These are phyloP conservation scores for Claviceps cyperi DNA, from an alignment of 2,329 filamentous ascomycete genomes.

Conservation along the genomic window DNA sequence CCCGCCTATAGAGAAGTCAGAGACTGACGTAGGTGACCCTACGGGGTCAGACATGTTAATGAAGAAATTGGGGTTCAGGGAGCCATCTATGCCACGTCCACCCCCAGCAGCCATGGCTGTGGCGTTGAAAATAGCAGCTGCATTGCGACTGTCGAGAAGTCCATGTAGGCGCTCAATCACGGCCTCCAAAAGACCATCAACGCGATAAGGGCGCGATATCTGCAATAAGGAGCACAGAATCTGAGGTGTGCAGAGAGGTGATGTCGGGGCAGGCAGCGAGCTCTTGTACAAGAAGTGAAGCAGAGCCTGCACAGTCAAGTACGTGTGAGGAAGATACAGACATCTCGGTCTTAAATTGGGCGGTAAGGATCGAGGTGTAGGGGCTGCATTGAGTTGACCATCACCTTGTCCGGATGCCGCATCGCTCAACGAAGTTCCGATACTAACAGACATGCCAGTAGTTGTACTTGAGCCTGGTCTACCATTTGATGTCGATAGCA, in stretches of 20 bases:
- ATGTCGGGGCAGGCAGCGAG: constrained; percentile 61
- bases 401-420: constrained; percentile 22
- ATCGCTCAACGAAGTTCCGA: constrained; percentile 24
- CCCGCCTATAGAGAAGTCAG: constrained; percentile 20
- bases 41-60: constrained; percentile 33
- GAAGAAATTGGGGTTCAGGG: constrained; percentile 48
- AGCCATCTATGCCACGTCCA: constrained; percentile 64
- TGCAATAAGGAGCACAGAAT: constrained; percentile 92
- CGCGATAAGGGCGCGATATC: constrained; percentile 79
- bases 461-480: background rate
- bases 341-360: constrained; percentile 61
- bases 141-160: constrained; percentile 82
- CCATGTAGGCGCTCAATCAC: constrained; percentile 83
- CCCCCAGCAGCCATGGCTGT: constrained; percentile 96
- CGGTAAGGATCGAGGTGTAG: constrained; percentile 42
- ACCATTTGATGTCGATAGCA: constrained; percentile 21
- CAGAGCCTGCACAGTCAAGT: constrained; percentile 75
- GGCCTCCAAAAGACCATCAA: constrained; percentile 84
- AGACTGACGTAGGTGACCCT: constrained; percentile 18
- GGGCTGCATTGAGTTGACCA: constrained; percentile 35
- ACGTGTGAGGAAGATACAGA: constrained; percentile 85
- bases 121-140: constrained; percentile 93
- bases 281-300: constrained; percentile 92
- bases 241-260: constrained; percentile 77
- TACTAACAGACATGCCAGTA: constrained; percentile 12